Evolutionary conservation across 768 basidiomycete species (phyloP).

Genomic region (Pisolithus albus): DNA sequence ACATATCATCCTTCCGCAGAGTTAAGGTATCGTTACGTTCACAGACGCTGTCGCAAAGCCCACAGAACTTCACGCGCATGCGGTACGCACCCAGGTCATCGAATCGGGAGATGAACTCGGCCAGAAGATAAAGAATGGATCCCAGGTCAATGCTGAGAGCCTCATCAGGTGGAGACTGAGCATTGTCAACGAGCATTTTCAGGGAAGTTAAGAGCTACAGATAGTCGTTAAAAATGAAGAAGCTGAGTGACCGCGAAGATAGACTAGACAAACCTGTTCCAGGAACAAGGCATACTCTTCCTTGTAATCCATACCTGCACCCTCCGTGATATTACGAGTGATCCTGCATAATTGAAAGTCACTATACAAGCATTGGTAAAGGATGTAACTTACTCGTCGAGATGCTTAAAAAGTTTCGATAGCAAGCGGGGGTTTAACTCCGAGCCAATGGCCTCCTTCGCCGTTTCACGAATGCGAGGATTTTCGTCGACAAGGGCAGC

Average conservation of each 20-base stretch:
- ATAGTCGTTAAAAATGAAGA: constrained; percentile 14
- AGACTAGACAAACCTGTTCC: constrained; percentile 52
- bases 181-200: constrained; percentile 72
- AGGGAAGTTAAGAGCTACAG: constrained; percentile 66
- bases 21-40: constrained; percentile 53
- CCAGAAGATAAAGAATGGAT: constrained; percentile 51
- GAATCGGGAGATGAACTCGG: constrained; percentile 60
- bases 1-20: constrained; percentile 58
- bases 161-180: constrained; percentile 50
- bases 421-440: constrained; percentile 73
- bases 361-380: neutral
- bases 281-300: constrained; percentile 45
- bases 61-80: constrained; percentile 70
- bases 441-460: constrained; percentile 71
- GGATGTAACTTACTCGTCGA: constrained; percentile 57
- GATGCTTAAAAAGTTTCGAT: constrained; percentile 55
- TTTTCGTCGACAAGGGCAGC: constrained; percentile 58
- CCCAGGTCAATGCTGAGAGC: constrained; percentile 58
- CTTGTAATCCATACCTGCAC: constrained; percentile 36
- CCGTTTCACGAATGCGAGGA: constrained; percentile 66
- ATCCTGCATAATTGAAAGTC: constrained; percentile 30
- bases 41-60: constrained; percentile 62
- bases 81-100: constrained; percentile 47
- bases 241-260: neutral
- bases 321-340: constrained; percentile 44